phyloP scores from a whole-genome alignment of 371 early-diverging fungal species.

The Mucor plumbeus region DNA sequence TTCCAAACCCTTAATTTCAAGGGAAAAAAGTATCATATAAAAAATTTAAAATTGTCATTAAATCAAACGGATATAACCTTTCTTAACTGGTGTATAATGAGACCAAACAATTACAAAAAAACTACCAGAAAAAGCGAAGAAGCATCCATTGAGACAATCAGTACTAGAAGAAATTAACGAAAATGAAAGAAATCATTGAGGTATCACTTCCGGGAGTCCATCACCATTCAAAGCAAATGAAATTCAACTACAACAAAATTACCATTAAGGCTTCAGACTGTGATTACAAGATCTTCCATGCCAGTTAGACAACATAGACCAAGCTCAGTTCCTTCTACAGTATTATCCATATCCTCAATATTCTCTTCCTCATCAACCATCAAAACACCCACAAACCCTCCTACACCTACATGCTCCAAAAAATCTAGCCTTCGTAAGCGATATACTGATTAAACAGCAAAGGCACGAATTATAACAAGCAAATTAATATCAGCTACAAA shows the following conservation, averaged over 20 bases:
- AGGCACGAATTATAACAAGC: neutral
- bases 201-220: neutral
- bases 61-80: neutral
- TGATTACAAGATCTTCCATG: neutral
- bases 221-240: constrained; percentile 9
- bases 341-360: constrained; percentile 8
- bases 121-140: neutral
- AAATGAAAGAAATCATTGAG: neutral
- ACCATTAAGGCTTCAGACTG: constrained; percentile 29
- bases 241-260: constrained; percentile 19
- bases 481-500: neutral
- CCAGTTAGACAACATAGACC: constrained; percentile 7
- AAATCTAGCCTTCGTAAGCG: neutral
- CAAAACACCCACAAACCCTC: constrained; percentile 12
- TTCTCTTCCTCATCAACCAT: constrained; percentile 11
- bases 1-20: constrained; percentile 1
- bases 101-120: neutral
- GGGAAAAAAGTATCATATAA: neutral
- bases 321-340: constrained; percentile 15
- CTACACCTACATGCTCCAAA: neutral
- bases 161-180: neutral
- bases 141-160: neutral
- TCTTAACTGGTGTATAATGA: neutral
- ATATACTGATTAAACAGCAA: neutral
- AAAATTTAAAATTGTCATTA: neutral